phyloP scores from a whole-genome alignment of 2,329 filamentous ascomycete species.

The Bipolaris oryzae region DNA sequence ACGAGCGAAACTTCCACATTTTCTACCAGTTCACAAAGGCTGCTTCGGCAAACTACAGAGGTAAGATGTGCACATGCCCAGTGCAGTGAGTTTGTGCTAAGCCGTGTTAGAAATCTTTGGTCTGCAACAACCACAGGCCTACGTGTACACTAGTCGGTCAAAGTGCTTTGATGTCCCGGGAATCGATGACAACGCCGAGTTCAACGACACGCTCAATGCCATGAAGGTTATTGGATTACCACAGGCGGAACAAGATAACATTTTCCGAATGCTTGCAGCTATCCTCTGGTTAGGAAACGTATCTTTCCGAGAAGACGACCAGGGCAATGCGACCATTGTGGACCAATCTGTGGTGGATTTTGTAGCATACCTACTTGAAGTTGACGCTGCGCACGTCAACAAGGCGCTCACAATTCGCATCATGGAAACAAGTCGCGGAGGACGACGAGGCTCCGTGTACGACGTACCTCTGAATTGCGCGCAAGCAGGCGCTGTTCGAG shows the following conservation, averaged over 20 bases:
- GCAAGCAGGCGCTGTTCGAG: constrained; percentile 84
- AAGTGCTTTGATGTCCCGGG: constrained; percentile 95
- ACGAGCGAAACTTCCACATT: constrained; percentile 98
- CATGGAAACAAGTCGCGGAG: constrained; percentile 72
- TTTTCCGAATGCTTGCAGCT: constrained; percentile 92
- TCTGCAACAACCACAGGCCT: constrained; percentile 88
- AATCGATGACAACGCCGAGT: constrained; percentile 90
- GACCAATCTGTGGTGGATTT: constrained; percentile 95
- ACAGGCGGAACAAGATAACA: constrained; percentile 89
- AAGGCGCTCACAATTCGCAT: constrained; percentile 89
- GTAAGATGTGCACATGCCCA: constrained; percentile 39
- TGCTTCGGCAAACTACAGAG: constrained; percentile 81
- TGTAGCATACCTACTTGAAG: constrained; percentile 90
- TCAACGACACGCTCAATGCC: constrained; percentile 85
- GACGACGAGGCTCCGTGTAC: constrained; percentile 69
- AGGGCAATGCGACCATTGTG: constrained; percentile 82
- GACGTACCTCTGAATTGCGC: constrained; percentile 82
- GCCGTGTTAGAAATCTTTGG: constrained; percentile 73
- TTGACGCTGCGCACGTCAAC: constrained; percentile 78
- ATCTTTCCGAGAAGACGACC: constrained; percentile 85
- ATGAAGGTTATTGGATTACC: constrained; percentile 93
- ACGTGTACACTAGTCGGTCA: constrained; percentile 89
- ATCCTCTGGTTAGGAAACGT: constrained; percentile 96
- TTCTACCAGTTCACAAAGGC: constrained; percentile 99
- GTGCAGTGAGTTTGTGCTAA: constrained; percentile 17